Base-by-base conservation (phyloP, 2,329 filamentous ascomycete genomes). In the Xylariaceae sp. region DNA sequence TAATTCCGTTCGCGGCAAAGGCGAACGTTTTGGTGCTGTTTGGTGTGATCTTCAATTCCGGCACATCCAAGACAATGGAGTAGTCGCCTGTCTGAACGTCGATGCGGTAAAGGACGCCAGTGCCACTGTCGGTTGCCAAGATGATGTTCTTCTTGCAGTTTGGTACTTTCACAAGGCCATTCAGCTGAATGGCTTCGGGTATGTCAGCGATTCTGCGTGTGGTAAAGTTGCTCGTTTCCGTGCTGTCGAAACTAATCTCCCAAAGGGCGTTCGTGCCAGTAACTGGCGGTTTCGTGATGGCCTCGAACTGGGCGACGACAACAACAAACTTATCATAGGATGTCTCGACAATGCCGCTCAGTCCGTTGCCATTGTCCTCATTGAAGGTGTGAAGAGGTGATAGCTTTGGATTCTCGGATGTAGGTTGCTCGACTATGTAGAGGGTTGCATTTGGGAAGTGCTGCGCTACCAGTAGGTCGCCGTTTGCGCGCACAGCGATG, bases 271-370 rank as follows among this genome's bases (percentile, higher is more conserved):
- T 48, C 41, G 54, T 53, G 31, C 52, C 55, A 7, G 50, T 48
- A 3, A 55, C 42, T n/a, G n/a, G n/a, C 11, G 51, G 47, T 3
- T 34, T 50, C 18, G 48, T 47, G 2, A 41, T 45, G 36, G 38
- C 42, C 13, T 39, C 34, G 42, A 51, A 54, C 38, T 48, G 42
- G 33, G 51, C 57, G 3, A 51, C 55, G 13, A 16, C 39, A 16
- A 64, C 51, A 19, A 57, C 53, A 38, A 63, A 63, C 5, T 51
- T 50, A 36, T 61, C 59, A 4, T 36, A 45, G 10, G 61, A 49
- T 12, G 11, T 7, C 54, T 70, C 65, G 9, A 62, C 60, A 45
- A 70, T 69, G 31, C 68, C 69, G 11, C 57, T 40, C 5, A 64
- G 50, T 9, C 58, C 57, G 18, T 59, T 58, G 31, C 51, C 58